phyloP scores from a whole-genome alignment of 257 asterid genomes.

The Fraxinus quadrangulata region DNA sequence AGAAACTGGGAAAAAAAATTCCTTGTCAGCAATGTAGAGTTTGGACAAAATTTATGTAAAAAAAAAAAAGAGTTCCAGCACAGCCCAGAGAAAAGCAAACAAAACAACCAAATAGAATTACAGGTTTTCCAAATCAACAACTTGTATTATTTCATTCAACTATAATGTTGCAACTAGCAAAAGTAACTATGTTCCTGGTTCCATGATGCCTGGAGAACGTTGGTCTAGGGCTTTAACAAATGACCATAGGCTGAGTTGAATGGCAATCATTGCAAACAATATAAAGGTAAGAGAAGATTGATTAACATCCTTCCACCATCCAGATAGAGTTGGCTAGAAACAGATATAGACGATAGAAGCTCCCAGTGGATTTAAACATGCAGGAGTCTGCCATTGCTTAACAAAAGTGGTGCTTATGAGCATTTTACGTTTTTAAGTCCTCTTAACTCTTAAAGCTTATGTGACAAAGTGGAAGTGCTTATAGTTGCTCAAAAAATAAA shows the following conservation, averaged over 20 bases:
- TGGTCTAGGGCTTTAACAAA: not conserved
- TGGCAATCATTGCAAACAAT: not conserved
- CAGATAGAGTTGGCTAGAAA: not conserved
- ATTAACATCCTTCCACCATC: not conserved
- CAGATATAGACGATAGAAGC: not conserved
- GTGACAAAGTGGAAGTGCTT: not conserved
- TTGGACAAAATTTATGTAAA: not conserved
- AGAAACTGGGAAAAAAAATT: constrained; percentile 50
- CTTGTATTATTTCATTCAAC: too few species aligned
- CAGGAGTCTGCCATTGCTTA: not conserved
- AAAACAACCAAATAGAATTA: not conserved
- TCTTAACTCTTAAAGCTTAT: not conserved
- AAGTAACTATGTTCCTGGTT: not conserved
- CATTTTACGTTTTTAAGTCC: not conserved
- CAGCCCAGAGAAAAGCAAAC: not conserved
- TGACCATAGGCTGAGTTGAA: not conserved
- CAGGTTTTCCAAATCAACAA: not conserved
- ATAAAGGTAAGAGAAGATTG: not conserved
- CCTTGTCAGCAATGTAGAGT: constrained; percentile 26
- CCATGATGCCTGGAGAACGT: not conserved
- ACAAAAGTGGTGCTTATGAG: too few species aligned
- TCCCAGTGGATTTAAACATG: not conserved
- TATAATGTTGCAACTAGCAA: not conserved
- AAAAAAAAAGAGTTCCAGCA: not conserved
- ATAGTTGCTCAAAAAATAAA: too few species aligned